Evolutionary conservation across 345 rosid genomes (phyloP).

Genomic region (Clarkia xantiana): DNA sequence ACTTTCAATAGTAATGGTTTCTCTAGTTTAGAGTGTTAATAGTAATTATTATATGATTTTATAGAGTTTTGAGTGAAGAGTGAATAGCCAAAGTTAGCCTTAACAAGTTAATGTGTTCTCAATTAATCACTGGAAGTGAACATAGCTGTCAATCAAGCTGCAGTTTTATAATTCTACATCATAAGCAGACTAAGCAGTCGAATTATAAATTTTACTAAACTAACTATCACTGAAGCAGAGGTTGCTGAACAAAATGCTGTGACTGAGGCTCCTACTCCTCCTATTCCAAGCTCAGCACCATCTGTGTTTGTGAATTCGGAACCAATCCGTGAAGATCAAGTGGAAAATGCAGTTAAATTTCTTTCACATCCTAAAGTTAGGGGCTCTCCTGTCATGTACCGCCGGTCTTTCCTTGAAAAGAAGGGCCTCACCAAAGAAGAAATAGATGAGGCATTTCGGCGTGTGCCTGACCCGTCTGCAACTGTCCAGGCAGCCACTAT

Average conservation of each 20-base stretch:
- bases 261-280: constrained; percentile 30
- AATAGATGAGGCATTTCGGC: constrained; percentile 88
- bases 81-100: no score
- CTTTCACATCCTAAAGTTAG: constrained; percentile 88
- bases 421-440: constrained; percentile 96
- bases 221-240: constrained; percentile 26
- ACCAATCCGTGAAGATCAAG: constrained; percentile 86
- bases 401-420: constrained; percentile 91
- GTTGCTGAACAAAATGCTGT: constrained; percentile 26
- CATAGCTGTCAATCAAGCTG: no score
- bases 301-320: constrained; percentile 85
- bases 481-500: constrained; percentile 39
- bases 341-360: constrained; percentile 86
- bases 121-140: no score
- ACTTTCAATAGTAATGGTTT: no score
- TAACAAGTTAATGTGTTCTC: no score
- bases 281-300: constrained; percentile 23
- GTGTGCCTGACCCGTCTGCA: constrained; percentile 86
- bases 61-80: no score
- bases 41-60: no score
- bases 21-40: no score
- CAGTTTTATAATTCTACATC: no score
- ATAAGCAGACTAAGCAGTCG: no score
- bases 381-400: constrained; percentile 80
- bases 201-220: neutral